Conservation (phyloP, 2,329 filamentous ascomycete species). For the Ustulina deusta region DNA sequence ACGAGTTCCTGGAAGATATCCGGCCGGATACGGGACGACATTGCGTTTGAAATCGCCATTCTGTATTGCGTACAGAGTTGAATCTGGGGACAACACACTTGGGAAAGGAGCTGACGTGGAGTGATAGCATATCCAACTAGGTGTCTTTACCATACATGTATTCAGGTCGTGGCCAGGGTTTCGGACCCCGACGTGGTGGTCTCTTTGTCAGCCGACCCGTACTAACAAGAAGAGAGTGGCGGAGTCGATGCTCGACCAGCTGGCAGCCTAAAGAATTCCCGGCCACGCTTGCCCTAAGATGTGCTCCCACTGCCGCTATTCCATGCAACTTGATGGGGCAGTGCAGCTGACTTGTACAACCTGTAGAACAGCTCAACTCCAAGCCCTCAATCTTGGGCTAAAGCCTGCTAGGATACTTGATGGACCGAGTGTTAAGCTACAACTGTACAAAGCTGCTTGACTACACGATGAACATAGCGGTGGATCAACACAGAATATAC, state of each 20-base stretch:
- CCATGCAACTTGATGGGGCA: background rate
- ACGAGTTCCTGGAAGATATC: background rate
- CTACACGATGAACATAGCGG: too few species aligned
- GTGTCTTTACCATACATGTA: background rate
- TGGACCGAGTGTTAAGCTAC: too few species aligned
- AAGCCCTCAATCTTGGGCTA: too few species aligned
- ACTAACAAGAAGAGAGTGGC: background rate
- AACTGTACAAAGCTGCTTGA: too few species aligned
- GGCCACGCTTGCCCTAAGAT: too few species aligned
- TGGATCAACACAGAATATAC: too few species aligned
- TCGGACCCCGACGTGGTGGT: background rate
- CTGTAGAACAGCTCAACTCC: too few species aligned
- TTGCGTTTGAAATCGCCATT: background rate
- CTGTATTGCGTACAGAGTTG: too few species aligned
- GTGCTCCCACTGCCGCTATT: too few species aligned
- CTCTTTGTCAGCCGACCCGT: too few species aligned
- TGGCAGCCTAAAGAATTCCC: background rate
- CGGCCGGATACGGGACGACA: background rate
- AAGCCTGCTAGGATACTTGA: too few species aligned
- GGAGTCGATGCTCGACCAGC: background rate
- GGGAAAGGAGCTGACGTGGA: background rate
- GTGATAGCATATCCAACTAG: background rate
- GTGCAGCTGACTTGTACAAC: too few species aligned
- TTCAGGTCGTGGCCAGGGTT: background rate
- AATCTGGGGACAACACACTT: background rate